A percentile compares a stretch with the other conserved stretches of the same genome.
These are phyloP conservation scores for Wickerhamomyces ciferrii DNA, from an alignment of 805 yeast species.

Conservation along the genomic window DNA sequence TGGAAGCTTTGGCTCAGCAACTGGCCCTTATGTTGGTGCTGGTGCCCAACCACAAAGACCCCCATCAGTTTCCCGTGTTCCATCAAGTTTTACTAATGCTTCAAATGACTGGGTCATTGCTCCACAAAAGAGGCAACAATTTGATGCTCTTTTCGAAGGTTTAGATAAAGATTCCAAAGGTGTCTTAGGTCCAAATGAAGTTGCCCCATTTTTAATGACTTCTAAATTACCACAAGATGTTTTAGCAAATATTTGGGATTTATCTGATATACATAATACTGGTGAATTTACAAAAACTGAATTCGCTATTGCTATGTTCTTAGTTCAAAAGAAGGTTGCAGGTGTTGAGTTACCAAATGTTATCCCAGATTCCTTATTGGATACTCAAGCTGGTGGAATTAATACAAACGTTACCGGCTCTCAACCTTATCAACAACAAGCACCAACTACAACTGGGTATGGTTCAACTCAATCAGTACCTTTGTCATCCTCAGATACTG, in stretches of 20 bases:
- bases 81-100: slow-evolving; percentile 31
- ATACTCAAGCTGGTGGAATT: slow-evolving; percentile 13
- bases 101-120: slow-evolving; percentile 63
- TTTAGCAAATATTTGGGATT: slow-evolving; percentile 90
- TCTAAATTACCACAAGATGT: slow-evolving; percentile 82
- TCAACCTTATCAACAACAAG: slow-evolving; percentile 10
- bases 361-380: slow-evolving; percentile 57
- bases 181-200: slow-evolving; percentile 65
- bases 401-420: neutral
- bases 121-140: slow-evolving; percentile 67
- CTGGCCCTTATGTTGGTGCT: slow-evolving; percentile 5
- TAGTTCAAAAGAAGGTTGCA: slow-evolving; percentile 77
- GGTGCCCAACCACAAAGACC: slow-evolving; percentile 9
- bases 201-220: slow-evolving; percentile 84
- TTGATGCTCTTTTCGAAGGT: slow-evolving; percentile 71
- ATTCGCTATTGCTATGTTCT: slow-evolving; percentile 89
- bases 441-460: slow-evolving; percentile 1
- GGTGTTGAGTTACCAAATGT: slow-evolving; percentile 77
- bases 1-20: neutral
- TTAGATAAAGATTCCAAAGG: slow-evolving; percentile 67
- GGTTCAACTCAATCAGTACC: slow-evolving; percentile 2
- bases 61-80: slow-evolving; percentile 25
- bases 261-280: slow-evolving; percentile 82
- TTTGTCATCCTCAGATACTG: neutral
- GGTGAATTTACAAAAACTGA: slow-evolving; percentile 79